Evolutionary conservation across 2,329 filamentous ascomycete genomes (phyloP).

Genomic region (Karstenula rhodostoma): DNA sequence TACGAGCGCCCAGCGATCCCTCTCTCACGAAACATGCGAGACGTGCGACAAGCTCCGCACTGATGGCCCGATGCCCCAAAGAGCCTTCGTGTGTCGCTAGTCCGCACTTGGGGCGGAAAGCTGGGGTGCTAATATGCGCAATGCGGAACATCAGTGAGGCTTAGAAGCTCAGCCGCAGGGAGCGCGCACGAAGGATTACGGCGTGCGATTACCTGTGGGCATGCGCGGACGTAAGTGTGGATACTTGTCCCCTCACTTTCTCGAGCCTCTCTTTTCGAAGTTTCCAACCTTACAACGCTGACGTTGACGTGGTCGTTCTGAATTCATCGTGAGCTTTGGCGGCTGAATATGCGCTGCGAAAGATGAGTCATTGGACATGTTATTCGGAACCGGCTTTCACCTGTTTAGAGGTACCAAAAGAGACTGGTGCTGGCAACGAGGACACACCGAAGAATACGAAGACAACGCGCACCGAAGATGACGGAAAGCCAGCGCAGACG

Average conservation of each 20-base stretch:
- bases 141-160: slow-evolving; percentile 15
- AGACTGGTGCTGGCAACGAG: not conserved
- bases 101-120: slow-evolving; percentile 9
- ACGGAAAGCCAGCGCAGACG: not conserved
- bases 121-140: slow-evolving; percentile 10
- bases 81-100: slow-evolving; percentile 1
- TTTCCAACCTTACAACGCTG: slow-evolving; percentile 2
- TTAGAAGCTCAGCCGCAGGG: slow-evolving; percentile 16
- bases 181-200: slow-evolving; percentile 1
- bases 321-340: not conserved
- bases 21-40: slow-evolving; percentile 8
- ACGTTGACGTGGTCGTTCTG: not conserved
- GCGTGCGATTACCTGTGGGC: slow-evolving; percentile 3
- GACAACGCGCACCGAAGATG: not conserved
- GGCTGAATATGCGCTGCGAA: not conserved
- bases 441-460: not conserved
- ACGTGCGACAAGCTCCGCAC: slow-evolving; percentile 3
- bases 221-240: not conserved
- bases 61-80: slow-evolving; percentile 10
- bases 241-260: slow-evolving; percentile 9
- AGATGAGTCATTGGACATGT: not conserved
- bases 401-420: not conserved
- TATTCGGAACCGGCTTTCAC: not conserved
- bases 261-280: not conserved
- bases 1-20: slow-evolving; percentile 3